A percentile compares a stretch with the other conserved stretches of the same genome.
These are phyloP conservation scores for Auricularia sp. DNA, from an alignment of 768 basidiomycete species.

Conservation along the genomic window DNA sequence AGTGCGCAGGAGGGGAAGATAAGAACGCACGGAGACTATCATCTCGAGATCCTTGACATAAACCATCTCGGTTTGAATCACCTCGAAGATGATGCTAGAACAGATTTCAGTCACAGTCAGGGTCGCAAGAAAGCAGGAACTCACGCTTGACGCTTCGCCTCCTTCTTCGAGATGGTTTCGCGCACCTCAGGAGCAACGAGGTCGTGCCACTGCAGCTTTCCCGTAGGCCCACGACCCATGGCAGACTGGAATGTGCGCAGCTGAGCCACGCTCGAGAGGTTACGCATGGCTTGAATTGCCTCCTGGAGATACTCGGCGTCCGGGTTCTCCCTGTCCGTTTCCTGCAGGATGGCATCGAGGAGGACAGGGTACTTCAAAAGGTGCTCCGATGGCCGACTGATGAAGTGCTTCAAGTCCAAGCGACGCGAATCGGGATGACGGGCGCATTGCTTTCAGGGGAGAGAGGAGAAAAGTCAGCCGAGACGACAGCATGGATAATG, in stretches of 20 bases:
- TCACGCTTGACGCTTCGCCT: constrained; percentile 77
- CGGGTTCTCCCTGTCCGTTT: constrained; percentile 70
- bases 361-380: constrained; percentile 76
- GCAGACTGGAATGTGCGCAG: constrained; percentile 83
- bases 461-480: constrained; percentile 8
- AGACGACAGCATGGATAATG: neutral
- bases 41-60: constrained; percentile 89
- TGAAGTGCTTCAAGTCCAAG: constrained; percentile 68
- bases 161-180: constrained; percentile 54
- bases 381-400: constrained; percentile 72
- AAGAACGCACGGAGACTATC: constrained; percentile 52
- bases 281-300: constrained; percentile 76
- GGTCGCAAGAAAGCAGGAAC: constrained; percentile 16
- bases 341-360: constrained; percentile 76
- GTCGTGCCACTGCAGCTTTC: constrained; percentile 87
- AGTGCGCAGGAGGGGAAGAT: neutral
- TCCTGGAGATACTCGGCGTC: constrained; percentile 76
- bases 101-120: neutral
- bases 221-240: constrained; percentile 70
- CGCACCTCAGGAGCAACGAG: constrained; percentile 61
- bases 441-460: constrained; percentile 32
- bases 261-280: constrained; percentile 69
- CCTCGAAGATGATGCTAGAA: constrained; percentile 76
- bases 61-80: constrained; percentile 92
- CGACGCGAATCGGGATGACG: constrained; percentile 45